These are phyloP conservation scores for Lepidopterella palustris DNA, from an alignment of 495 filamentous ascomycete genomes.

Conservation along the genomic window DNA sequence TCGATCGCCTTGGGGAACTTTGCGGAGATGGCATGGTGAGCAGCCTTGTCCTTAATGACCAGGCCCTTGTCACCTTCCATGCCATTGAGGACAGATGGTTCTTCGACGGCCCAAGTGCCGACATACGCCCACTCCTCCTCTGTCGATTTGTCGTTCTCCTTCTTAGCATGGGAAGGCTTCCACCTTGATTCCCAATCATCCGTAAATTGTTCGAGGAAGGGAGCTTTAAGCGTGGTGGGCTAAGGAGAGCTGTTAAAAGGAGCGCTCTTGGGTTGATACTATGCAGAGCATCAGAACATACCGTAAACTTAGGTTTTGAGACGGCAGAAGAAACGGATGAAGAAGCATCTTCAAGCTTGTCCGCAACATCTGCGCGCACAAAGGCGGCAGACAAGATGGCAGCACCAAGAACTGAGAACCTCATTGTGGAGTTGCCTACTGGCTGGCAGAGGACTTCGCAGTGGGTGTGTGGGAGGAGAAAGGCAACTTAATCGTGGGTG, in stretches of 20 bases:
- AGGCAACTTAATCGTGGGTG: neutral
- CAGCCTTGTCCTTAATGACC: slow-evolving; percentile 92
- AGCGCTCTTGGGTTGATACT: neutral
- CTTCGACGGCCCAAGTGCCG: slow-evolving; percentile 94
- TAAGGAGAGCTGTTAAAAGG: slow-evolving; percentile 36
- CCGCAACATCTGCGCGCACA: slow-evolving; percentile 30
- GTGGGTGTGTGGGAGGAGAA: neutral
- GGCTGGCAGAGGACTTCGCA: slow-evolving; percentile 19
- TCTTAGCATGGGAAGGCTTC: slow-evolving; percentile 93
- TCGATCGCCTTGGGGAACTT: slow-evolving; percentile 96
- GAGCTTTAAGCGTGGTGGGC: slow-evolving; percentile 82
- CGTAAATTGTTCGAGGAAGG: slow-evolving; percentile 98
- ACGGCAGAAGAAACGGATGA: slow-evolving; percentile 38
- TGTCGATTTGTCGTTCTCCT: slow-evolving; percentile 70
- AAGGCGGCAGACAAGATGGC: slow-evolving; percentile 35
- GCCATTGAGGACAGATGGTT: slow-evolving; percentile 85
- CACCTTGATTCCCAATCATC: slow-evolving; percentile 88
- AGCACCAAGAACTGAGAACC: slow-evolving; percentile 33
- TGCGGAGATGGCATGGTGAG: slow-evolving; percentile 98
- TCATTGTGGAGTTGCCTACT: slow-evolving; percentile 31
- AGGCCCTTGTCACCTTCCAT: slow-evolving; percentile 96
- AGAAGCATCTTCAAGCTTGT: slow-evolving; percentile 29
- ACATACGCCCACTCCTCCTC: slow-evolving; percentile 98
- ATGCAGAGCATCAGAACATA: slow-evolving; percentile 4
- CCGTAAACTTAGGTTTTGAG: slow-evolving; percentile 54